Conservation (phyloP, 371 early-diverging fungal species). For the Syncephalastrum racemosum region DNA sequence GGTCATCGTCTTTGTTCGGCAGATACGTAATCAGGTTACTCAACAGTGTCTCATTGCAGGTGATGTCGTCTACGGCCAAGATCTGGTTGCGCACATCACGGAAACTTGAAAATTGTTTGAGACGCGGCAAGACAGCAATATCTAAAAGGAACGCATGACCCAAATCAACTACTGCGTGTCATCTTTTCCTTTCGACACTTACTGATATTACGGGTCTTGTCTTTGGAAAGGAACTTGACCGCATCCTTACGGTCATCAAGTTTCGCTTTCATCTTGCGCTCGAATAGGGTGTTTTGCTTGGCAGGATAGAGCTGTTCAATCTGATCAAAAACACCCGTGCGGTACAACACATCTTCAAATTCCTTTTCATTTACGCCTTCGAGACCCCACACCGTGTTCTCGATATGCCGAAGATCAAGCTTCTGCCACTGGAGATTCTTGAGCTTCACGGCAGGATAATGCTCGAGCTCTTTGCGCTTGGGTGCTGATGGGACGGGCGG, state of each 20-base stretch:
- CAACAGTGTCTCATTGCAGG: slow-evolving; percentile 36
- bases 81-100: slow-evolving; percentile 19
- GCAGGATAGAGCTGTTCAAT: slow-evolving; percentile 44
- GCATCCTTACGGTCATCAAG: slow-evolving; percentile 40
- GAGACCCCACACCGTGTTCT: slow-evolving; percentile 42
- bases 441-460: slow-evolving; percentile 45
- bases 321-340: slow-evolving; percentile 35
- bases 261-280: slow-evolving; percentile 32
- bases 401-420: slow-evolving; percentile 33
- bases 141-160: slow-evolving; percentile 5
- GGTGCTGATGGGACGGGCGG: slow-evolving; percentile 25
- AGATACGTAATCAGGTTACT: slow-evolving; percentile 31
- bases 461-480: slow-evolving; percentile 37
- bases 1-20: slow-evolving; percentile 41
- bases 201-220: slow-evolving; percentile 43
- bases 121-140: slow-evolving; percentile 24
- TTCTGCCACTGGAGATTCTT: slow-evolving; percentile 51
- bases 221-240: slow-evolving; percentile 38
- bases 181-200: slow-evolving; percentile 12
- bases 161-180: not conserved
- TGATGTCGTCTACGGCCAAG: slow-evolving; percentile 26
- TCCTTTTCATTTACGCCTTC: slow-evolving; percentile 33
- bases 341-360: slow-evolving; percentile 34
- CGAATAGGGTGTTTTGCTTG: slow-evolving; percentile 39
- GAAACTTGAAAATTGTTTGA: slow-evolving; percentile 15